These are phyloP conservation scores for Neonectria magnoliae DNA, from an alignment of 2,329 filamentous ascomycete species.

Conservation along the genomic window DNA sequence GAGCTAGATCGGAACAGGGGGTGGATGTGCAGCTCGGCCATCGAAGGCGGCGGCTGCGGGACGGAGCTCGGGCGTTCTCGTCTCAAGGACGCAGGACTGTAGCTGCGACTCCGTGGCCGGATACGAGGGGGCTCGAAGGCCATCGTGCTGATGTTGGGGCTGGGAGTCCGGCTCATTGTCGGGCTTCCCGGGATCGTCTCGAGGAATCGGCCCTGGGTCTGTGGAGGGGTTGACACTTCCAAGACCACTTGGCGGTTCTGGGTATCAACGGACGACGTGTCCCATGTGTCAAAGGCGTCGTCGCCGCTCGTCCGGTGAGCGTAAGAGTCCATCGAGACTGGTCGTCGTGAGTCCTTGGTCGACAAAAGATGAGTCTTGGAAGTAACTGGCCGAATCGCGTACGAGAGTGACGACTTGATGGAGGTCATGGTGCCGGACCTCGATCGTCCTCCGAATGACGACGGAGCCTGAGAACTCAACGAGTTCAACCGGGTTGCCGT, in stretches of 20 bases:
- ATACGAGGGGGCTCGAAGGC: conserved; percentile 64
- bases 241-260: conserved; percentile 68
- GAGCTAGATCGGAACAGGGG: conserved; percentile 81
- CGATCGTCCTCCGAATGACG: conserved; percentile 50
- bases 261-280: conserved; percentile 73
- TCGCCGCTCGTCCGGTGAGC: conserved; percentile 52
- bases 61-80: conserved; percentile 42
- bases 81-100: conserved; percentile 55
- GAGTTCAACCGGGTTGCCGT: conserved; percentile 48
- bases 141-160: conserved; percentile 65
- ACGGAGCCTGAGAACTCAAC: conserved; percentile 52
- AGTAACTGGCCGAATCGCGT: conserved; percentile 62
- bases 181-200: conserved; percentile 78
- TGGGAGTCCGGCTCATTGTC: conserved; percentile 71
- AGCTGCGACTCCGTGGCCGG: conserved; percentile 60
- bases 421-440: conserved; percentile 38
- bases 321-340: conserved; percentile 60
- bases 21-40: conserved; percentile 76
- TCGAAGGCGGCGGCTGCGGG: conserved; percentile 41
- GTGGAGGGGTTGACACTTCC: conserved; percentile 57
- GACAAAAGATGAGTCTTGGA: conserved; percentile 66
- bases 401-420: conserved; percentile 54
- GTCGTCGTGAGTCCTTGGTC: conserved; percentile 53
- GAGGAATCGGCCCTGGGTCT: conserved; percentile 62
- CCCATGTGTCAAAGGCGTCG: conserved; percentile 81